Percentiles rank a stretch among this genome's conserved stretches.
These are phyloP conservation scores for Suillus clintonianus DNA, from an alignment of 768 basidiomycete species.

Conservation along the genomic window DNA sequence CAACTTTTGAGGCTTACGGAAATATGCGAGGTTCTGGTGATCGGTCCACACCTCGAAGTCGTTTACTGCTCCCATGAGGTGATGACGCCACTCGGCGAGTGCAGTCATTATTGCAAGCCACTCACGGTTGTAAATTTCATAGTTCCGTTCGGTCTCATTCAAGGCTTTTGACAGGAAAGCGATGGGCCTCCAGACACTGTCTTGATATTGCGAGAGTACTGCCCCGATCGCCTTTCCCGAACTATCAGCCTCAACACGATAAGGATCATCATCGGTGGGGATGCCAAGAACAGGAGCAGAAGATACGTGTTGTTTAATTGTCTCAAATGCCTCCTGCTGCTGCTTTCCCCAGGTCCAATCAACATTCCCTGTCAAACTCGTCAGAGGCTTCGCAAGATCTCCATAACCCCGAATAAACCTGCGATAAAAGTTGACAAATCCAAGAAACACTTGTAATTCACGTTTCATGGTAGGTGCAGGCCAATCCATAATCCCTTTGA, in stretches of 20 bases:
- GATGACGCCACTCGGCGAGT: conserved; percentile 33
- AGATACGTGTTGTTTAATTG: conserved; percentile 27
- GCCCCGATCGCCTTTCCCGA: conserved; percentile 35
- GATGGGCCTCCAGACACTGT: conserved; percentile 36
- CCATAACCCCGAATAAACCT: conserved; percentile 36
- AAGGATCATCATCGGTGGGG: conserved; percentile 11
- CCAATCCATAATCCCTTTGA: conserved; percentile 41
- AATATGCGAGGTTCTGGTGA: conserved; percentile 44
- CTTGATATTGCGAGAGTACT: conserved; percentile 24
- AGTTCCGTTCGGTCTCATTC: conserved; percentile 41
- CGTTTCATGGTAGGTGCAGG: conserved; percentile 30
- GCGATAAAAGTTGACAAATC: conserved; percentile 42
- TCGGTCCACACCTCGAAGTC: background rate
- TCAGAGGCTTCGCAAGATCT: conserved; percentile 27
- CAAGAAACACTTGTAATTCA: conserved; percentile 42
- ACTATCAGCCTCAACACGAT: conserved; percentile 30
- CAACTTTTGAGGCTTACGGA: conserved; percentile 38
- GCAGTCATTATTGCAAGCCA: conserved; percentile 47
- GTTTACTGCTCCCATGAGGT: background rate
- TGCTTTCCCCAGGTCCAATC: conserved; percentile 28
- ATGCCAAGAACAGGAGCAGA: conserved; percentile 28
- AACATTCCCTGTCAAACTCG: conserved; percentile 26
- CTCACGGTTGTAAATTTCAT: conserved; percentile 49
- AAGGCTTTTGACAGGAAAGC: conserved; percentile 39
- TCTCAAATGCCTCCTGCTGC: conserved; percentile 25